Conservation (phyloP, 345 rosid species). For the Balakata baccata region DNA sequence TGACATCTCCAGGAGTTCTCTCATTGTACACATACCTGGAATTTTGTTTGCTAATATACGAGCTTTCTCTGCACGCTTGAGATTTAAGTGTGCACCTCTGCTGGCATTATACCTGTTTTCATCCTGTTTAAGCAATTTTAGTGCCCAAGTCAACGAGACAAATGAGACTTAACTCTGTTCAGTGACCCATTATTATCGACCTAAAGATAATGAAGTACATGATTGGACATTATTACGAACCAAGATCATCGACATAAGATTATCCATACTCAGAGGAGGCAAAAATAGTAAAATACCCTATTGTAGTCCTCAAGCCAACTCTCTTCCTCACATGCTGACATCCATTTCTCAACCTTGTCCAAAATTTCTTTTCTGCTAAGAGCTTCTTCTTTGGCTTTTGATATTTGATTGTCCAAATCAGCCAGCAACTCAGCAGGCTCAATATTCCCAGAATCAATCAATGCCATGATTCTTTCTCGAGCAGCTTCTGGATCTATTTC, state of each 20-base stretch:
- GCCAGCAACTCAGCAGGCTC: constrained; percentile 92
- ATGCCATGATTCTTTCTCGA: constrained; percentile 76
- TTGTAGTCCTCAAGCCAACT: constrained; percentile 98
- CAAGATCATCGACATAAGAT: not conserved
- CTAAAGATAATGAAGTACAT: too few species aligned
- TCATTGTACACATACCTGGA: constrained; percentile 57
- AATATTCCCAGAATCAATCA: constrained; percentile 79
- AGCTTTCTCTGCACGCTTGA: constrained; percentile 98
- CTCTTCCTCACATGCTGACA: constrained; percentile 99
- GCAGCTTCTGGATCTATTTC: constrained; percentile 81
- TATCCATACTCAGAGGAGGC: not conserved
- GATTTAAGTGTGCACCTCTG: constrained; percentile 96
- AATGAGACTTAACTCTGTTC: not conserved
- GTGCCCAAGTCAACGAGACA: not conserved
- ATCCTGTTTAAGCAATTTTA: constrained; percentile 54
- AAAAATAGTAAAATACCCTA: constrained; percentile 46
- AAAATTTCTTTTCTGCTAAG: constrained; percentile 89
- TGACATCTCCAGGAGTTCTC: not conserved
- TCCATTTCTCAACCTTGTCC: constrained; percentile 99
- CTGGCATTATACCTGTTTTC: constrained; percentile 95
- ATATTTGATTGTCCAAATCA: constrained; percentile 90
- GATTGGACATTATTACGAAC: not conserved
- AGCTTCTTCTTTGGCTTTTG: constrained; percentile 83
- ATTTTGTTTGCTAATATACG: constrained; percentile 89
- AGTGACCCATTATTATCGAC: too few species aligned